phyloP scores from a whole-genome alignment of 2,329 filamentous ascomycete species.

The Fusarium sp. region DNA sequence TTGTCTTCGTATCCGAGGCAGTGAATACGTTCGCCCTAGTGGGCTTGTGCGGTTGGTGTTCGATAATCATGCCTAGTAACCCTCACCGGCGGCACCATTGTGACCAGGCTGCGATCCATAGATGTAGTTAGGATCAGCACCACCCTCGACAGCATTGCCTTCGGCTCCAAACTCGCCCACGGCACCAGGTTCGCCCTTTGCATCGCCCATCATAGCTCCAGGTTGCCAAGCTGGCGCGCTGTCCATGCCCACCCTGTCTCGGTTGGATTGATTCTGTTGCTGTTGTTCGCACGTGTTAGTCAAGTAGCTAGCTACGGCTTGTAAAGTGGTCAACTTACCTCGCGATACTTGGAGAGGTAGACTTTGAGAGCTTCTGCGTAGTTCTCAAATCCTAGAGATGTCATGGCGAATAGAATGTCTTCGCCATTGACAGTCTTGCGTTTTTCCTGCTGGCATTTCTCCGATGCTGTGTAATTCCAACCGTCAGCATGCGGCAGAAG shows the following conservation, averaged over 20 bases:
- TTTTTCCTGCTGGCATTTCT: conserved; percentile 99
- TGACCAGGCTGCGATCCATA: conserved; percentile 70
- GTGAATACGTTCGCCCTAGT: neutral
- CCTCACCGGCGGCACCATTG: conserved; percentile 70
- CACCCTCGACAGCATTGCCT: conserved; percentile 58
- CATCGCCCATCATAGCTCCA: conserved; percentile 52
- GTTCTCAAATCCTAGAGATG: conserved; percentile 97
- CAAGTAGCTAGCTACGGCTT: neutral
- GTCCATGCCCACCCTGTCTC: conserved; percentile 56
- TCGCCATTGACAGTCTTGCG: conserved; percentile 99
- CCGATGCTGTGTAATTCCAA: conserved; percentile 77
- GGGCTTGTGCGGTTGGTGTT: neutral
- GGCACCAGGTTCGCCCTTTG: conserved; percentile 52
- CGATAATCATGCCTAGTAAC: conserved; percentile 59
- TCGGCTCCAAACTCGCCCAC: conserved; percentile 62
- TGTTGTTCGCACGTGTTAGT: conserved; percentile 38
- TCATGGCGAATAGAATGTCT: conserved; percentile 99
- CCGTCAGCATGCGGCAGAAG: conserved; percentile 41
- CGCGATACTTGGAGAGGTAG: conserved; percentile 96
- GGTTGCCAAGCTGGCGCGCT: conserved; percentile 50
- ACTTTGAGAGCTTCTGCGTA: conserved; percentile 98
- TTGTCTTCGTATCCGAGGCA: neutral
- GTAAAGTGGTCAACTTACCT: conserved; percentile 74
- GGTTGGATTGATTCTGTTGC: conserved; percentile 61
- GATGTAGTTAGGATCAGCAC: conserved; percentile 63